These are phyloP conservation scores for Hypoxylon lienhwacheense DNA, from an alignment of 495 filamentous ascomycete genomes.

Conservation along the genomic window DNA sequence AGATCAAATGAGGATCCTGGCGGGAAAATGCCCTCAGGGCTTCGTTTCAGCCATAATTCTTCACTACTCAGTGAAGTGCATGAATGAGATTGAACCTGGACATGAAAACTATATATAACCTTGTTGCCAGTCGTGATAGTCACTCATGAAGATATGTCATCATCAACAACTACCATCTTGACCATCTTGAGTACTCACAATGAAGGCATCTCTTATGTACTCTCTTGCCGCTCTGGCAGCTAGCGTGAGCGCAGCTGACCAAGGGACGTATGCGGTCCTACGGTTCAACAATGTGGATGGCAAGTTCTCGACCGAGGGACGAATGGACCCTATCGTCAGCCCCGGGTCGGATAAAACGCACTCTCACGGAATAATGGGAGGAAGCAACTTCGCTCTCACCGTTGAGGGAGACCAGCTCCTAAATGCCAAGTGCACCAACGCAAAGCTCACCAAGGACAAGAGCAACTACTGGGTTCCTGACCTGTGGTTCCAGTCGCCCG, in stretches of 20 bases:
- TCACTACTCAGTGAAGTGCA: not conserved
- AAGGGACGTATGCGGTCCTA: constrained; percentile 48
- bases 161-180: not conserved
- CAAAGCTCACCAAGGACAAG: constrained; percentile 62
- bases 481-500: constrained; percentile 60
- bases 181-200: constrained; percentile 9
- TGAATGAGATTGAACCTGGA: not conserved
- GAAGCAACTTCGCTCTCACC: constrained; percentile 65
- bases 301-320: constrained; percentile 51
- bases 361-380: constrained; percentile 68
- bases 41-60: constrained; percentile 8
- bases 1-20: constrained; percentile 1
- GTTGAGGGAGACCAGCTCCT: constrained; percentile 60
- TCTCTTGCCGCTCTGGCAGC: constrained; percentile 28
- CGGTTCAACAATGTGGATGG: constrained; percentile 45
- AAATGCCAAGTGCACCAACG: constrained; percentile 64
- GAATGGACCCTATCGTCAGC: constrained; percentile 63
- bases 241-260: constrained; percentile 33
- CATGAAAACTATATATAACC: constrained; percentile 13
- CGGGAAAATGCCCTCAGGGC: constrained; percentile 1
- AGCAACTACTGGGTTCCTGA: constrained; percentile 76
- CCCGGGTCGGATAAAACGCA: constrained; percentile 61
- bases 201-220: constrained; percentile 17
- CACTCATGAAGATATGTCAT: not conserved
- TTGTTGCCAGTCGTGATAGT: not conserved